Evolutionary conservation across 2,329 filamentous ascomycete species (phyloP).

Genomic region (Epicoccum nigrum): DNA sequence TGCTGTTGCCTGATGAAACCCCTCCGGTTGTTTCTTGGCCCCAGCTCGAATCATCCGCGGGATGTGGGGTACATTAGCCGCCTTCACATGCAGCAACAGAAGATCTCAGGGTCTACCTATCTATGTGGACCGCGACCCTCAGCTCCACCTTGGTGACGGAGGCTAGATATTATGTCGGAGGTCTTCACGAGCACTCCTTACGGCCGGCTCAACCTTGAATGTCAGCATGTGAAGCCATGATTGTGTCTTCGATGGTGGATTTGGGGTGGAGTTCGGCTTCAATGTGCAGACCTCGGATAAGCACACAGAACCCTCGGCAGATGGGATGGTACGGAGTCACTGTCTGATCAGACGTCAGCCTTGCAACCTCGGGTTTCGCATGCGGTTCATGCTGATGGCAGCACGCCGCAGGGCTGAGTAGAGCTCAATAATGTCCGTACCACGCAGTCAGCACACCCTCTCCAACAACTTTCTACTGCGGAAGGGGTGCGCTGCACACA

Average conservation of each 20-base stretch:
- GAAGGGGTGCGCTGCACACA: constrained; percentile 8
- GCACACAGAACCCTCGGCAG: constrained; percentile 2
- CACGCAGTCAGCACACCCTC: constrained; percentile 42
- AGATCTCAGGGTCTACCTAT: constrained; percentile 40
- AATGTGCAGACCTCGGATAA: constrained; percentile 6
- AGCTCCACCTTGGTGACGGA: constrained; percentile 22
- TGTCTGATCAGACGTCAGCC: constrained; percentile 10
- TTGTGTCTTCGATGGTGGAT: neutral
- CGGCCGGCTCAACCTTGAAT: constrained; percentile 14
- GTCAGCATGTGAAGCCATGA: constrained; percentile 11
- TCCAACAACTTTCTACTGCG: constrained; percentile 2
- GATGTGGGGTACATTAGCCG: constrained; percentile 46
- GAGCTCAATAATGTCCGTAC: constrained; percentile 28
- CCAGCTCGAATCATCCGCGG: constrained; percentile 29
- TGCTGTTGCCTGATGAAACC: constrained; percentile 6
- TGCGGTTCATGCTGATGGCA: constrained; percentile 20
- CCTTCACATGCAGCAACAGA: constrained; percentile 30
- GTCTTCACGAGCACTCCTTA: constrained; percentile 17
- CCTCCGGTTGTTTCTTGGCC: constrained; percentile 15
- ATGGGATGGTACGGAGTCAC: constrained; percentile 1
- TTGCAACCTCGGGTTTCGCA: constrained; percentile 7
- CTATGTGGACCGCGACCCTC: constrained; percentile 22
- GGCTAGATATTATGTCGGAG: constrained; percentile 21
- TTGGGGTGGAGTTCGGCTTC: constrained; percentile 2
- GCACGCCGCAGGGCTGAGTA: constrained; percentile 40